phyloP scores from a whole-genome alignment of 768 basidiomycete species.

The Trametes meyenii region DNA sequence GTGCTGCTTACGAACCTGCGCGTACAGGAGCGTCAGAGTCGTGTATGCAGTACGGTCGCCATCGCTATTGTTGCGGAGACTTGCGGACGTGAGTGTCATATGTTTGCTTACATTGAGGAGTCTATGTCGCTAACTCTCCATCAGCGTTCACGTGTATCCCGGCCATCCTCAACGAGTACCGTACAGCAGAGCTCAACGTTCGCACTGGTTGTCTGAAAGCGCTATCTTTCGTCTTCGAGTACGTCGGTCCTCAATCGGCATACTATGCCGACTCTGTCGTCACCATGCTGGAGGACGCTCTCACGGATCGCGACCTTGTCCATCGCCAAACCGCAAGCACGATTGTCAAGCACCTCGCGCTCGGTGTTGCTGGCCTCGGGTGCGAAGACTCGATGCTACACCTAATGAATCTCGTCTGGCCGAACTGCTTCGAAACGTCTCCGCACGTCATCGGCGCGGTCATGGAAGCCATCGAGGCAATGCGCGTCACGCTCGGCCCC shows the following conservation, averaged over 20 bases:
- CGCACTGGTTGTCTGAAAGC: slow-evolving; percentile 99
- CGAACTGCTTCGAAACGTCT: slow-evolving; percentile 97
- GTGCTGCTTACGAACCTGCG: slow-evolving; percentile 95
- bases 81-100: slow-evolving; percentile 61
- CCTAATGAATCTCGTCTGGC: slow-evolving; percentile 98
- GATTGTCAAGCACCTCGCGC: slow-evolving; percentile 96
- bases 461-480: slow-evolving; percentile 97
- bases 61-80: slow-evolving; percentile 96
- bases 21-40: slow-evolving; percentile 98
- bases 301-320: slow-evolving; percentile 97
- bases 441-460: slow-evolving; percentile 98
- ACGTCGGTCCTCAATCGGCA: slow-evolving; percentile 94
- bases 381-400: slow-evolving; percentile 99
- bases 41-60: slow-evolving; percentile 97
- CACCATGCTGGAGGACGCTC: slow-evolving; percentile 96
- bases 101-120: not conserved
- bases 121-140: slow-evolving; percentile 2
- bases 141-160: slow-evolving; percentile 97
- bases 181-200: slow-evolving; percentile 97
- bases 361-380: slow-evolving; percentile 95
- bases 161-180: slow-evolving; percentile 97
- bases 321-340: slow-evolving; percentile 98
- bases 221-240: slow-evolving; percentile 98
- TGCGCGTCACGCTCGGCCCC: slow-evolving; percentile 94
- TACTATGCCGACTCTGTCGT: slow-evolving; percentile 98